These are phyloP conservation scores for Aspergillus novofumigatus DNA, from an alignment of 2,329 filamentous ascomycete species.

Conservation along the genomic window DNA sequence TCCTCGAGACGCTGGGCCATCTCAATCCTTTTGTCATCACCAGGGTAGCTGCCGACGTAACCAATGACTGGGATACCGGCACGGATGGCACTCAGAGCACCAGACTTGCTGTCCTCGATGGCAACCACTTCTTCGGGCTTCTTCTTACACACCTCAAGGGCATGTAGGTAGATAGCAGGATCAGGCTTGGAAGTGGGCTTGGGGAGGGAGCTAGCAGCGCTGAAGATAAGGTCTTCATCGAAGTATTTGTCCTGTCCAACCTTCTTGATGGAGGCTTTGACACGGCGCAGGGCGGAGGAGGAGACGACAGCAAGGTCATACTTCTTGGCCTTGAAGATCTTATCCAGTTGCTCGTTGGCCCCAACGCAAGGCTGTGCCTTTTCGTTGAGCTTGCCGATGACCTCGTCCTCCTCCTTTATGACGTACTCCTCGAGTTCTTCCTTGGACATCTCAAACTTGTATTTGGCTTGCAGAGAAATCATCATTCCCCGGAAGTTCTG, in stretches of 20 bases:
- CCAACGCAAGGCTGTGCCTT: constrained; percentile 65
- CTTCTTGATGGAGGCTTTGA: constrained; percentile 73
- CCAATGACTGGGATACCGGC: constrained; percentile 78
- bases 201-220: constrained; percentile 71
- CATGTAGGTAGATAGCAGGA: constrained; percentile 79
- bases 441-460: constrained; percentile 64
- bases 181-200: constrained; percentile 87
- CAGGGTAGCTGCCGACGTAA: constrained; percentile 75
- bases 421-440: constrained; percentile 73
- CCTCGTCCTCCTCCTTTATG: constrained; percentile 71
- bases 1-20: constrained; percentile 61
- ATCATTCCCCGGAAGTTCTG: constrained; percentile 96
- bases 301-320: constrained; percentile 78
- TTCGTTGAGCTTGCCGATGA: constrained; percentile 73
- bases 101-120: constrained; percentile 85
- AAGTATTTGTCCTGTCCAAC: constrained; percentile 79
- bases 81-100: constrained; percentile 69
- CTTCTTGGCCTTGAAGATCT: constrained; percentile 57
- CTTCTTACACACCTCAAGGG: constrained; percentile 69
- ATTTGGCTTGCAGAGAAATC: constrained; percentile 67
- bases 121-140: constrained; percentile 69
- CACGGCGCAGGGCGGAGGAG: constrained; percentile 72
- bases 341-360: constrained; percentile 63
- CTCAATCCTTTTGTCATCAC: constrained; percentile 56
- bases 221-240: constrained; percentile 69